Conservation (phyloP, 2,329 filamentous ascomycete genomes). For the Chrysoporthe austroafricana region DNA sequence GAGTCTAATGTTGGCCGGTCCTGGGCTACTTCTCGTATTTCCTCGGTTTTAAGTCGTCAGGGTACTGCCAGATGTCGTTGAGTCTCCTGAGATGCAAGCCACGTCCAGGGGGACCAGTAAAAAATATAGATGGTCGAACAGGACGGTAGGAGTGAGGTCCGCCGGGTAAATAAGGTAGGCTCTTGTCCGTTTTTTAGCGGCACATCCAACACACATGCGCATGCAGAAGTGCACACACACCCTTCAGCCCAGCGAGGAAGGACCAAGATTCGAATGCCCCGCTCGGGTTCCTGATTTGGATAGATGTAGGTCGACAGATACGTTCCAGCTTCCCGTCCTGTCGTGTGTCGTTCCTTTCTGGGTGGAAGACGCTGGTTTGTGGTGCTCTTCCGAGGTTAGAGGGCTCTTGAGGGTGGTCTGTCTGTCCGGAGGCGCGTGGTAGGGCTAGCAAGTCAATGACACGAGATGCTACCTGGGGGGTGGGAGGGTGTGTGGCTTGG, state of each 20-base stretch:
- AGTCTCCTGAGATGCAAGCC: constrained; percentile 14
- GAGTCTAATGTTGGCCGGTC: constrained; percentile 3
- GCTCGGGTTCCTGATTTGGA: constrained; percentile 9
- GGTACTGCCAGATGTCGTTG: constrained; percentile 5
- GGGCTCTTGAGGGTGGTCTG: neutral
- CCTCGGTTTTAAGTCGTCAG: constrained; percentile 2
- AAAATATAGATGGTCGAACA: constrained; percentile 13
- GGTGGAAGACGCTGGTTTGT: neutral
- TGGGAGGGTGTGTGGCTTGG: constrained; percentile 22
- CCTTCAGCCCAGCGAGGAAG: constrained; percentile 23
- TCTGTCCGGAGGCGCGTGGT: constrained; percentile 9
- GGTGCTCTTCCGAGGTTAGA: neutral
- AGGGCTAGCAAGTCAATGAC: constrained; percentile 18
- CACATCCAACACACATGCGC: constrained; percentile 15
- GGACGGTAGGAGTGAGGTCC: constrained; percentile 20
- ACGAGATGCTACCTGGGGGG: neutral
- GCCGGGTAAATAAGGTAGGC: constrained; percentile 26
- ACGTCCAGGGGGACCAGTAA: constrained; percentile 9
- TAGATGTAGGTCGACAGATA: neutral
- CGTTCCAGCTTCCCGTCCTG: neutral
- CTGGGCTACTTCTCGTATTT: constrained; percentile 7
- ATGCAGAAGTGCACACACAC: constrained; percentile 4
- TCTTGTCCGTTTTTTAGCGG: constrained; percentile 21
- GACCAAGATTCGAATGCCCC: constrained; percentile 6
- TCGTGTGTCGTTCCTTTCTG: neutral